A percentile compares a stretch with the other conserved stretches of the same genome.
Conservation (phyloP, 2,329 filamentous ascomycete species). For the Sporothrix pseudoabietina region DNA sequence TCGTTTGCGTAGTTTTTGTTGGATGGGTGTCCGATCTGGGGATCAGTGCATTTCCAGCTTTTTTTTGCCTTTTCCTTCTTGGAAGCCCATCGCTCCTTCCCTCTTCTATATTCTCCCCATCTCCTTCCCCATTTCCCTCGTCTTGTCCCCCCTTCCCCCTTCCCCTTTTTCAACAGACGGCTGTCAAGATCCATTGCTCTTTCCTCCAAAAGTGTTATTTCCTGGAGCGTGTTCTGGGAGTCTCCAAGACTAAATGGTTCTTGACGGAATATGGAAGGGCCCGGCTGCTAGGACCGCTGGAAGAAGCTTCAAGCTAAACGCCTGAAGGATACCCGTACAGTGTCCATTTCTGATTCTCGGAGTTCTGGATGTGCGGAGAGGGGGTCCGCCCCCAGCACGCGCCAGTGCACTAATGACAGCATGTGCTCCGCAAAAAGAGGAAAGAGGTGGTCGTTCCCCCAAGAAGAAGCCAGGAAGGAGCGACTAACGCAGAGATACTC, state of each 20-base stretch:
- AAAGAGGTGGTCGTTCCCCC: not conserved
- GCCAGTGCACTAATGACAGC: too few relatives aligned
- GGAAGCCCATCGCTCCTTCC: not conserved
- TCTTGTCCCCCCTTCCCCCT: not conserved
- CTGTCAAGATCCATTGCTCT: constrained; percentile 4
- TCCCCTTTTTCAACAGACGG: not conserved
- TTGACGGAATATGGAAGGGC: not conserved
- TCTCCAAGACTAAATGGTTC: constrained; percentile 15
- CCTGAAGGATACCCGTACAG: not conserved
- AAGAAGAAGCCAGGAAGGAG: not conserved
- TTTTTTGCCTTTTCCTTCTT: not conserved
- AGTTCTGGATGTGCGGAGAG: constrained; percentile 6
- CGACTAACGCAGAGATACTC: constrained; percentile 3
- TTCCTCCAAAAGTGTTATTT: constrained; percentile 1
- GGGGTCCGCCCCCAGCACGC: not conserved
- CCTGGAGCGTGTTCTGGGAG: not conserved
- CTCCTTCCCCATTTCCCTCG: not conserved
- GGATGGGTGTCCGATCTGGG: not conserved
- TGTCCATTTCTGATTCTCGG: not conserved
- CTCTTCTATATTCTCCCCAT: not conserved
- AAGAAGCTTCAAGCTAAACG: not conserved
- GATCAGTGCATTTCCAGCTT: not conserved
- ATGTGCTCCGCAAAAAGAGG: not conserved
- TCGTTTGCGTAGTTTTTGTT: not conserved
- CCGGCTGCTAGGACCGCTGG: not conserved